Base-by-base conservation (phyloP, 2,329 filamentous ascomycete genomes). In the Fusarium drepaniforme region DNA sequence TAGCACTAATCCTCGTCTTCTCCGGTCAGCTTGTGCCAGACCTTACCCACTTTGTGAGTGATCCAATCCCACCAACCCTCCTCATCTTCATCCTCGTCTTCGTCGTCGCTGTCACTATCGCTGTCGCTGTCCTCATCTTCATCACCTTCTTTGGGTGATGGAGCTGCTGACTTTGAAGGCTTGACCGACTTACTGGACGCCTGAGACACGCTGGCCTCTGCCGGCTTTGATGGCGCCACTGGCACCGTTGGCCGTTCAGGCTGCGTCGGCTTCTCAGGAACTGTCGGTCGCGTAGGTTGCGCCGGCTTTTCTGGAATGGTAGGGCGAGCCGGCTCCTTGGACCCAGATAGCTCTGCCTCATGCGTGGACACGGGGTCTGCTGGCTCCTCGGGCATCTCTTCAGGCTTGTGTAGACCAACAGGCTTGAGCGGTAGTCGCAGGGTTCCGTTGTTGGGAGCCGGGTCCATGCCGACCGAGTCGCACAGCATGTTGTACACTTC, bases 401-500 rank as follows among this genome's bases (percentile, higher is more conserved):
- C 86, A 0, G 86, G 79, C 58, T 88, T 86, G 79, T 96, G 93
- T 3, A 90, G 80, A 6, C 93, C 93, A 15, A 90, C 80, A 0
- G 92, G 86, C 68, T 87, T 88, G 28, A 96, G 84, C 0, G 94
- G 94, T 15, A 96, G 87, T 13, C 92, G 88, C 8, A 98, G 85
- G 0, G 95, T 98, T 60, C 96, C 96, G 80, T 98, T 98, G 81
- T 98, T 98, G 1, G 94, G 90, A 64, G 88, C 88, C 0, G 95
- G 94, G 4, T 81, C 82, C 67, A 98, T 85, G 15, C 93, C 92
- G 30, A 98, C 84, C 0, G 94, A 96, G 83, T 98, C 96, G 81
- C 96, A 98, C 53, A 98, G 84, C 72, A 98, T 94, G 79, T 98
- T 98, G 85, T 98, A 98, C 11, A 98, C 93, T 79, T 98, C 94